Evolutionary conservation across 1,284 basidiomycete genomes (phyloP), one percentile per base, ranked within the genome.

Genomic region (Ustilago esculenta): DNA sequence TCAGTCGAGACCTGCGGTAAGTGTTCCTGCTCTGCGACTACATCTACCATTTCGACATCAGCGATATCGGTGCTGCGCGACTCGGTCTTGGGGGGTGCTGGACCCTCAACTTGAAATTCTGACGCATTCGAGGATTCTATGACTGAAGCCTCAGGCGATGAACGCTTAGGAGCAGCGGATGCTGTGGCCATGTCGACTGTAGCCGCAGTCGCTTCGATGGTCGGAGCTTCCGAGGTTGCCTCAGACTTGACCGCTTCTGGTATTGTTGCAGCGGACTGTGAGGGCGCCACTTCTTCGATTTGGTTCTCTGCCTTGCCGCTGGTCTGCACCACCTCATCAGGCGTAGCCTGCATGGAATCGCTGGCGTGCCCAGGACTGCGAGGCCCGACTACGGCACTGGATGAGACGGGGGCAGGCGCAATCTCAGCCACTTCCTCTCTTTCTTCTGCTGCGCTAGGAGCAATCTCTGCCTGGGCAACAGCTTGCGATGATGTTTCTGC

Each of bases 11-110:
- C 39, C 17, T 41, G 20, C 15, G 29, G 8, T 21, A 36, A 18
- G 20, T 25, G 25, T 24, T 41, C 24, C 27, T 43, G 41, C 27
- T 42, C 45, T 30, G 17, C 14, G 20, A 32, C 25, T 21, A 18
- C 63, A 52, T 64, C 60, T 24, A 39, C 34, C 67, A 53, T 56
- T 1, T 54, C 51, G 47, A 55, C 52, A 21, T 59, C 56, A 17
- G 35, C 43, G 25, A 11, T 42, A 8, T 17, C 42, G 12, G 18
- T 36, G 12, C 25, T 24, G 1, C 20, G 20, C n/a, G 30, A 11
- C 8, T 40, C 32, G 24, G n/a, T n/a, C n/a, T n/a, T n/a, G n/a
- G n/a, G n/a, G n/a, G n/a, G n/a, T n/a, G n/a, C n/a, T n/a, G n/a
- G n/a, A n/a, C n/a, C n/a, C n/a, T n/a, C n/a, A n/a, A n/a, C n/a